These are phyloP conservation scores for Maudiozyma humilis DNA, from an alignment of 1,139 yeast species.

Conservation along the genomic window DNA sequence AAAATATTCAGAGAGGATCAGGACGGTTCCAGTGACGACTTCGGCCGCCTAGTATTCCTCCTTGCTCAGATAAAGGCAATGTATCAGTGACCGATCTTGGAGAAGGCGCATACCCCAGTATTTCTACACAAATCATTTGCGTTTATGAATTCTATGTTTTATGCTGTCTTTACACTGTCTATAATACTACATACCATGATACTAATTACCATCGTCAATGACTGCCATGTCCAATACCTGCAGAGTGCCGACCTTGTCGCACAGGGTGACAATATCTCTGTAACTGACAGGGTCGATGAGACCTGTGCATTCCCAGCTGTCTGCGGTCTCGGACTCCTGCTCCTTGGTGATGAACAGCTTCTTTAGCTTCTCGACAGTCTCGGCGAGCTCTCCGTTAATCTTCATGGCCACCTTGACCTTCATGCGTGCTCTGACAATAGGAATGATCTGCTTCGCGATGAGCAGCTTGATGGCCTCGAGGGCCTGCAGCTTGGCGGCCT, in stretches of 20 bases:
- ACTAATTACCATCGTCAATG: constrained; percentile 47
- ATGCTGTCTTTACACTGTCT: too few species aligned
- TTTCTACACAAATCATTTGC: too few species aligned
- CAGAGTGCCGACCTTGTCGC: constrained; percentile 51
- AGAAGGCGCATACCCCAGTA: too few species aligned
- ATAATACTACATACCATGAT: too few species aligned
- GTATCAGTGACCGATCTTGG: too few species aligned
- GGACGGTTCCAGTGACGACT: constrained; percentile 15
- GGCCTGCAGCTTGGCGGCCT: constrained; percentile 81
- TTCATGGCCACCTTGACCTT: constrained; percentile 52
- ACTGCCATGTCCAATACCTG: constrained; percentile 93
- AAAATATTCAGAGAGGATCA: constrained; percentile 30
- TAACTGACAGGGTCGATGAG: constrained; percentile 86
- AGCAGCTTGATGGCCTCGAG: constrained; percentile 80
- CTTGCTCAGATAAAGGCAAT: constrained; percentile 26
- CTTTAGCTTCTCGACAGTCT: constrained; percentile 20
- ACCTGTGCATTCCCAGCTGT: constrained; percentile 55
- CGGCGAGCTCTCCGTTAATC: constrained; percentile 41
- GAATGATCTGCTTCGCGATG: constrained; percentile 72
- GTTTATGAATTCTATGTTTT: too few species aligned
- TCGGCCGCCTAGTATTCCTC: constrained; percentile 26
- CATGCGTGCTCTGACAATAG: constrained; percentile 94
- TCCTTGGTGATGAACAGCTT: constrained; percentile 23
- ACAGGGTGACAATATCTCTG: constrained; percentile 51
- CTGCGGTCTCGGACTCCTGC: constrained; percentile 36